phyloP scores from a whole-genome alignment of 805 yeast species.

The Yamadazyma paraphyllophila region DNA sequence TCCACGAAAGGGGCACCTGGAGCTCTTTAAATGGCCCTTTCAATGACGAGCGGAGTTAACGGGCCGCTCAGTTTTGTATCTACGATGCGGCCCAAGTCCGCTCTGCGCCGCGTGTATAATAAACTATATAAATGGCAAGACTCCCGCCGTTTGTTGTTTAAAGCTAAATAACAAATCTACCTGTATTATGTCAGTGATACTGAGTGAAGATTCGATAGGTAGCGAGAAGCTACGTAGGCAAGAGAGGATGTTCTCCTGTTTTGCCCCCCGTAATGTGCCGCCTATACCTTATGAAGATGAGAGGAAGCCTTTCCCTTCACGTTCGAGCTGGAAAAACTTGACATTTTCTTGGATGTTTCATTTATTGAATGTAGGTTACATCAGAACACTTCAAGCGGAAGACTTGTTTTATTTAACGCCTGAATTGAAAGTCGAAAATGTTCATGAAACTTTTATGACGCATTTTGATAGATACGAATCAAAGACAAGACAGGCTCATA shows the following conservation, averaged over 20 bases:
- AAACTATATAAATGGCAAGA: too few species aligned
- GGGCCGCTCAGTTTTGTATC: too few species aligned
- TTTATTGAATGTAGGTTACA: conserved; percentile 58
- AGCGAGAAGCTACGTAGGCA: conserved; percentile 24
- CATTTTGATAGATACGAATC: conserved; percentile 2
- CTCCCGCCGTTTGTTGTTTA: too few species aligned
- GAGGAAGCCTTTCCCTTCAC: conserved; percentile 39
- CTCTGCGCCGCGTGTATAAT: too few species aligned
- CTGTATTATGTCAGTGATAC: not conserved
- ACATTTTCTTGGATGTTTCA: conserved; percentile 67
- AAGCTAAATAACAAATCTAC: not conserved
- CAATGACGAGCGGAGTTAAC: too few species aligned
- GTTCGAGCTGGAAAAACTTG: conserved; percentile 16
- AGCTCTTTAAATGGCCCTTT: too few species aligned
- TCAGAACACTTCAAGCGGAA: conserved; percentile 57
- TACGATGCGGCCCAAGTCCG: too few species aligned
- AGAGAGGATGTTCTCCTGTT: conserved; percentile 45
- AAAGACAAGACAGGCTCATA: not conserved
- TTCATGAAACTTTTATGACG: conserved; percentile 14
- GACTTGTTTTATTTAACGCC: conserved; percentile 45
- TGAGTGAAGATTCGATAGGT: conserved; percentile 1
- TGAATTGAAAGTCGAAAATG: conserved; percentile 23
- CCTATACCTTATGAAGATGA: conserved; percentile 50
- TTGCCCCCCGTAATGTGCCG: conserved; percentile 45
- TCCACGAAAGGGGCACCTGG: too few species aligned